Conservation (phyloP, 2,329 filamentous ascomycete genomes). For the Conoideocrella luteorostrata region DNA sequence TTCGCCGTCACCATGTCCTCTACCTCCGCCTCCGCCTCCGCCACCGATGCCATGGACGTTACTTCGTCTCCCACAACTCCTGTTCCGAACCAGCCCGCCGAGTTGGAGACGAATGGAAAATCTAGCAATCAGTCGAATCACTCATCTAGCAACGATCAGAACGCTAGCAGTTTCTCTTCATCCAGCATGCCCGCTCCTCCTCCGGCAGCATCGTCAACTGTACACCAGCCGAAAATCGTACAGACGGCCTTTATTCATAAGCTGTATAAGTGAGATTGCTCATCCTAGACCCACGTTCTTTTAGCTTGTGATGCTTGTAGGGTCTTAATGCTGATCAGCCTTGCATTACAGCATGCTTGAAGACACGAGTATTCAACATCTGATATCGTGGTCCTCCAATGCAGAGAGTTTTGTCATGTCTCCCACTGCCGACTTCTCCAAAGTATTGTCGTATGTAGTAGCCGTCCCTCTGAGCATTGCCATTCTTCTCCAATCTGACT, state of each 20-base stretch:
- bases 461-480: background rate
- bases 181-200: constrained; percentile 44
- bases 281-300: background rate
- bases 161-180: constrained; percentile 19
- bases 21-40: constrained; percentile 48
- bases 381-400: constrained; percentile 92
- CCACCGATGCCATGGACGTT: constrained; percentile 58
- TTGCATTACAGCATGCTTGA: constrained; percentile 80
- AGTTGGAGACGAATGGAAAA: constrained; percentile 33
- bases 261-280: constrained; percentile 75
- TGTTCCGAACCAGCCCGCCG: constrained; percentile 37
- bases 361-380: constrained; percentile 83
- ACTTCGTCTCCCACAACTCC: constrained; percentile 44
- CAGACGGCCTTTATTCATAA: constrained; percentile 99
- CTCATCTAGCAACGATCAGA: constrained; percentile 33
- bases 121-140: constrained; percentile 29
- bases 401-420: constrained; percentile 99
- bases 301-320: too few relatives aligned
- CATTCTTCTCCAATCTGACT: constrained; percentile 8
- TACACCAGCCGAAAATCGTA: constrained; percentile 93
- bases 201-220: constrained; percentile 55
- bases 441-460: constrained; percentile 81
- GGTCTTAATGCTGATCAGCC: constrained; percentile 1
- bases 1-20: constrained; percentile 54
- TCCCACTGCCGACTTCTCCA: constrained; percentile 93